A percentile compares a stretch with the other conserved stretches of the same genome.
These are phyloP conservation scores for Cercophora newfieldiana DNA, from an alignment of 495 filamentous ascomycete species.

Conservation along the genomic window DNA sequence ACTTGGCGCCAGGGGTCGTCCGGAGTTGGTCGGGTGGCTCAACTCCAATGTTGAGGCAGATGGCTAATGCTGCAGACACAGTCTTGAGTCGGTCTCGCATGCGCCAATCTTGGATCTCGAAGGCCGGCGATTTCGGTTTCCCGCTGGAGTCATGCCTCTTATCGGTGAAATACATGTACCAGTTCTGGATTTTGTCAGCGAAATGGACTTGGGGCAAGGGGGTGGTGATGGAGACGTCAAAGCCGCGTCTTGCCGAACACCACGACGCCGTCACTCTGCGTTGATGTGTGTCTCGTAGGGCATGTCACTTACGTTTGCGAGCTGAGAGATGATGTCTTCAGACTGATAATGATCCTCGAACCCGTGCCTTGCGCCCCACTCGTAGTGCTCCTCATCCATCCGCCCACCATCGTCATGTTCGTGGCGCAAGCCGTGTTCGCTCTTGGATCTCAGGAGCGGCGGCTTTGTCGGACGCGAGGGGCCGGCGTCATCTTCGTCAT, in stretches of 20 bases:
- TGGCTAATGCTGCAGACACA: slow-evolving; percentile 86
- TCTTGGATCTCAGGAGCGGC: slow-evolving; percentile 66
- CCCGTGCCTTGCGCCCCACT: slow-evolving; percentile 61
- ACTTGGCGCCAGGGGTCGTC: slow-evolving; percentile 85
- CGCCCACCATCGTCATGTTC: slow-evolving; percentile 44
- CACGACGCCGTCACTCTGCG: too few species aligned
- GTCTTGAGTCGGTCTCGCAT: slow-evolving; percentile 97
- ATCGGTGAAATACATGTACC: slow-evolving; percentile 99
- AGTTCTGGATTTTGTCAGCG: slow-evolving; percentile 53
- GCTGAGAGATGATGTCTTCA: slow-evolving; percentile 60
- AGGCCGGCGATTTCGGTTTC: slow-evolving; percentile 64
- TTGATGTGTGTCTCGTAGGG: too few species aligned
- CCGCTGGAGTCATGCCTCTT: slow-evolving; percentile 97
- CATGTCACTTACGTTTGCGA: slow-evolving; percentile 49
- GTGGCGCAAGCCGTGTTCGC: slow-evolving; percentile 62
- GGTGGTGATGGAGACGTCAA: slow-evolving; percentile 15
- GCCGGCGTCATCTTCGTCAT: slow-evolving; percentile 26
- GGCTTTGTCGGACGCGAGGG: slow-evolving; percentile 49
- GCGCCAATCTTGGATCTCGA: slow-evolving; percentile 84
- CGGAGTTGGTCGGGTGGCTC: slow-evolving; percentile 95
- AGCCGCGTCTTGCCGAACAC: not conserved
- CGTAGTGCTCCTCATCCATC: slow-evolving; percentile 40
- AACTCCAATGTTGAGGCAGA: slow-evolving; percentile 96
- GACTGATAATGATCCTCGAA: slow-evolving; percentile 71
- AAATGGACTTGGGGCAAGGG: not conserved